A percentile compares a stretch with the other conserved stretches of the same genome.
Conservation (phyloP, 768 basidiomycete genomes). For the Trametes maxima region DNA sequence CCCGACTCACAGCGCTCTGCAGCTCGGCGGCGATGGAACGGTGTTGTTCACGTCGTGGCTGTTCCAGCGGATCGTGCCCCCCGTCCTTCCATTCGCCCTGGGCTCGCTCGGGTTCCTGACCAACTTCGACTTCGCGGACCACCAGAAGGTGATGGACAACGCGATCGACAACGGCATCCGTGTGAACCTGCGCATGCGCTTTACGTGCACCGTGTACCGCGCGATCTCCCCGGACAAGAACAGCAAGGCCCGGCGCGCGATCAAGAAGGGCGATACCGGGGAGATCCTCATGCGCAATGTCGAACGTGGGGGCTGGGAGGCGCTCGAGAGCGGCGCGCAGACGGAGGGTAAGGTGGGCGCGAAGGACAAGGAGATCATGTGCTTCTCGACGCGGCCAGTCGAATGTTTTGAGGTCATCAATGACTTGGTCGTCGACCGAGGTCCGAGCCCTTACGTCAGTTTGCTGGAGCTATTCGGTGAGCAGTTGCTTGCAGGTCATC, state of each 20-base stretch:
- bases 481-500: conserved; percentile 29
- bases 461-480: conserved; percentile 93
- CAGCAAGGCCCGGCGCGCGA: conserved; percentile 66
- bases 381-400: conserved; percentile 91
- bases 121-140: conserved; percentile 91
- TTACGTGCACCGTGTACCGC: conserved; percentile 98
- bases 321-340: conserved; percentile 80
- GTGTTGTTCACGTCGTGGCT: conserved; percentile 99
- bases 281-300: conserved; percentile 97
- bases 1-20: conserved; percentile 1
- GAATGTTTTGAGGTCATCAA: conserved; percentile 97
- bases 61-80: conserved; percentile 98
- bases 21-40: conserved; percentile 98
- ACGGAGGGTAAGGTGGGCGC: conserved; percentile 48
- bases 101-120: conserved; percentile 98
- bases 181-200: conserved; percentile 98
- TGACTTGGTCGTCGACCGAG: conserved; percentile 96
- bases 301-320: conserved; percentile 93
- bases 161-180: conserved; percentile 92
- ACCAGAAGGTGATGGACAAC: conserved; percentile 83
- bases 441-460: conserved; percentile 97
- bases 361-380: conserved; percentile 98
- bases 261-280: conserved; percentile 92
- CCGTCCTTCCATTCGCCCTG: conserved; percentile 94
- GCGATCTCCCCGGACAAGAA: conserved; percentile 77